Conservation (phyloP, 148 eudicot genomes). For the Fagopyrum homotropicum region DNA sequence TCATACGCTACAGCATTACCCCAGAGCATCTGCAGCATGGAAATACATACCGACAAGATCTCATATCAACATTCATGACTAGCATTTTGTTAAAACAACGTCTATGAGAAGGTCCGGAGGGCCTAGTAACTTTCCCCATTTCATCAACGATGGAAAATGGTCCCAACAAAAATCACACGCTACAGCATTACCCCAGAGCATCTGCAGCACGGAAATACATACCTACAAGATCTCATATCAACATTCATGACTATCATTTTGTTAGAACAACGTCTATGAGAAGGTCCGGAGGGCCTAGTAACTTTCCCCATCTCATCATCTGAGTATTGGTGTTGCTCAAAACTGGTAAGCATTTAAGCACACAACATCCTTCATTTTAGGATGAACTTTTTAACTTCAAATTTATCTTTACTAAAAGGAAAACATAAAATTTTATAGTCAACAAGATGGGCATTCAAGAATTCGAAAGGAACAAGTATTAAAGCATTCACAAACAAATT, state of each 20-base stretch:
- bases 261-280: neutral
- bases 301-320: neutral
- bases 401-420: neutral
- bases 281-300: neutral
- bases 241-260: neutral
- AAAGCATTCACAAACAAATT: neutral
- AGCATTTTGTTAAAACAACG: neutral
- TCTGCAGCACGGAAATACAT: neutral
- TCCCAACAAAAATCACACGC: no score
- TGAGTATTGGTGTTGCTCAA: neutral
- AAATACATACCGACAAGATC: neutral
- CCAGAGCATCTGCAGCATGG: neutral
- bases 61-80: neutral
- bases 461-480: neutral
- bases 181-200: neutral
- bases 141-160: neutral
- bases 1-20: neutral
- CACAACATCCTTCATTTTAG: neutral
- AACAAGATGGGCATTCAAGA: neutral
- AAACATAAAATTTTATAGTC: no score
- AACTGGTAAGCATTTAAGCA: neutral
- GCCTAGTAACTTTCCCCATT: neutral
- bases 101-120: neutral
- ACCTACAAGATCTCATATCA: neutral
- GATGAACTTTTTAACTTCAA: neutral